Evolutionary conservation across 2,329 filamentous ascomycete species (phyloP), one percentile per base, ranked within the genome.

Genomic region (Lasiodiplodia gonubiensis): DNA sequence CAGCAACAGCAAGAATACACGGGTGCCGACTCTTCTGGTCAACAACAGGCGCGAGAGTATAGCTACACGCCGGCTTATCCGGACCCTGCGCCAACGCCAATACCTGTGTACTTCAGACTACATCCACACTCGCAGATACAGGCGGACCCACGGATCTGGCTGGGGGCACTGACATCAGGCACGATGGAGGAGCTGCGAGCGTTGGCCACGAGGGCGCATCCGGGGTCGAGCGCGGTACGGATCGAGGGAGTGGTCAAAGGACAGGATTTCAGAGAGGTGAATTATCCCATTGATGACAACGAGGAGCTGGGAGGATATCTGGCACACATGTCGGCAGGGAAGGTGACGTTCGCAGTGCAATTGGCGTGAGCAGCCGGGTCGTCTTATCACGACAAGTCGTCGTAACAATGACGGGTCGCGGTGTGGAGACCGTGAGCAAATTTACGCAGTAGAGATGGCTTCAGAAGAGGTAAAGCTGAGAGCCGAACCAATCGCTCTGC

Each of bases 291-390:
- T 46, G 42, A 46, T 18, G 85, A 89, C 49, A 90, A 94, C 72
- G 86, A 88, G 69, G 91, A 94, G 79, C 76, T 95, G 70, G 85
- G 85, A 68, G 89, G 89, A 0, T 94, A 94, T 78, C 77, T 95
- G 71, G 83, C 85, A 55, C 89, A 92, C 74, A 82, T 90, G 30
- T 80, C 86, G 70, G 83, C 80, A 46, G 78, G 81, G 74, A 88
- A 87, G 73, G 83, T 84, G 14, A 84, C 81, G 6, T 87, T 89
- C 76, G 74, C 82, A 16, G 81, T 86, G 64, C 74, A 76, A 42
- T 48, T 65, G 54, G 60, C 67, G 27, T 65, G 60, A 64, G 60
- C 42, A 33, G 57, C 25, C 59, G 37, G 59, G 16, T 33, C 30
- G 10, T 63, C 35, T 51, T 27, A 63, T 21, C 42, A 46, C 42